Evolutionary conservation across 495 filamentous ascomycete genomes (phyloP), one percentile per base, ranked within the genome.

Genomic region (Corynascus novoguineensis): DNA sequence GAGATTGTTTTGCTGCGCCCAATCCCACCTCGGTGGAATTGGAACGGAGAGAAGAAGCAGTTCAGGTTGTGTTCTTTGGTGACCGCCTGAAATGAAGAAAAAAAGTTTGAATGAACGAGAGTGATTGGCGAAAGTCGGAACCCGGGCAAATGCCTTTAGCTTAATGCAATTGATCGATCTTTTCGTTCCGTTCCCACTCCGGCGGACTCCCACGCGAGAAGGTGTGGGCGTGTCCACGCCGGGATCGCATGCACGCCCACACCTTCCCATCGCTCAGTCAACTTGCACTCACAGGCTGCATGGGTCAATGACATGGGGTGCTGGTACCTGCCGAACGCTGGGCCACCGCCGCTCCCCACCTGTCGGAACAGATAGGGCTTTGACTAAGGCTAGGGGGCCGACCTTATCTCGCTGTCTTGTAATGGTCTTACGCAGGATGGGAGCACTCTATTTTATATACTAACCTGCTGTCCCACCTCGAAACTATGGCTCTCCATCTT

Each of bases 391-490:
- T n/a, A 31, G 38, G 12, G 37, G 37, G 5, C 29, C 29, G 17
- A 17, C 17, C 15, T 9, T 41, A 41, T 15, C 19, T 15, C 37
- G 12, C 3, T 19, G n/a, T 8, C 19, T 11, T 45, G 38, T n/a
- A n/a, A 46, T 10, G 29, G 41, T 21, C 21, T 27, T 35, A 25
- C 27, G 24, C 31, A 10, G 34, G 37, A 9, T 15, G n/a, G 10
- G 0, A 3, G 10, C 6, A 28, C 24, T 53, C 29, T 21, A 1
- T 41, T 42, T 53, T 51, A 38, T 51, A 51, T 51, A 51, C 24
- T 40, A 14, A 9, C 22, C 22, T 50, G 37, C 46, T 56, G 58
- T 60, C 58, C 53, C 58, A 60, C 58, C 53, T 48, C 24, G 2
- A 31, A 3, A 17, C 29, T 31, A 28, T 27, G 19, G 27, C 49